Evolutionary conservation across 495 filamentous ascomycete genomes (phyloP).

Genomic region (Penicillium steckii): DNA sequence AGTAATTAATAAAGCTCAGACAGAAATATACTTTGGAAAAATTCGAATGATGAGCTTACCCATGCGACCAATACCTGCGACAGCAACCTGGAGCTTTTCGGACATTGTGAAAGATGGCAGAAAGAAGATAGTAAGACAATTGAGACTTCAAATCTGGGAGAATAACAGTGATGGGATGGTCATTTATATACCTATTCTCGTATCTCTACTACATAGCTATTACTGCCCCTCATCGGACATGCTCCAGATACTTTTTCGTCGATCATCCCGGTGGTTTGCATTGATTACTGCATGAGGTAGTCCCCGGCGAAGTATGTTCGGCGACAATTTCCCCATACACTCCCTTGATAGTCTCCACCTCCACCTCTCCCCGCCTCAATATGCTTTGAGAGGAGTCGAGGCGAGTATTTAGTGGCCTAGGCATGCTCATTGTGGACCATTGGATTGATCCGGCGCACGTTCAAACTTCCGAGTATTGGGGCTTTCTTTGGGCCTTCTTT

Average conservation of each 20-base stretch:
- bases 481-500: not conserved
- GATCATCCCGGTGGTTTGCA: not conserved
- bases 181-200: conserved; percentile 4
- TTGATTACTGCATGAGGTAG: conserved; percentile 4
- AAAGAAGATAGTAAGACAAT: not conserved
- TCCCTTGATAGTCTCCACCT: not conserved
- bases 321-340: conserved; percentile 8
- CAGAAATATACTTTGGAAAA: too few relatives aligned
- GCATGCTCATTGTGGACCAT: not conserved
- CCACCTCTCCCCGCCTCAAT: conserved; percentile 14
- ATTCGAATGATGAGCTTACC: too few relatives aligned
- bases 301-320: not conserved
- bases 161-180: not conserved
- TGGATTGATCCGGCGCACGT: not conserved
- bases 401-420: not conserved
- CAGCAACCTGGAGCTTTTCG: conserved; percentile 41
- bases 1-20: not conserved
- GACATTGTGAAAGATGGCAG: conserved; percentile 23
- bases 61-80: conserved; percentile 54
- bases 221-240: not conserved
- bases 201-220: not conserved
- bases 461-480: not conserved
- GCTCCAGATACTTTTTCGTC: not conserved
- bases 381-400: not conserved
- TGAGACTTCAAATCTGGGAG: not conserved